Evolutionary conservation across 2,329 filamentous ascomycete genomes (phyloP).

Genomic region (Alternaria arborescens): DNA sequence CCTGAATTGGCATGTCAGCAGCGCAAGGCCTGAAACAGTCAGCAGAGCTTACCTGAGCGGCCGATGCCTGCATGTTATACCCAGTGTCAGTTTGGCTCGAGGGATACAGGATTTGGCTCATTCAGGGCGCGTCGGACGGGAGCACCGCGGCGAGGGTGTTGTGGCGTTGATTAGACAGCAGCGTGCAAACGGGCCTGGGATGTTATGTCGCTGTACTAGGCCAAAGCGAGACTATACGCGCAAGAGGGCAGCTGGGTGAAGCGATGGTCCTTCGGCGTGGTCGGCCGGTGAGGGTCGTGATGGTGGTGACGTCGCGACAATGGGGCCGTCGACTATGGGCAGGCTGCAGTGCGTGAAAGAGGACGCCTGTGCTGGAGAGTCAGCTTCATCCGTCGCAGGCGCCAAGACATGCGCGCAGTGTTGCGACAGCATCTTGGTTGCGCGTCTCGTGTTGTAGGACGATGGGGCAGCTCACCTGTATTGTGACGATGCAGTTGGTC

Average conservation of each 20-base stretch:
- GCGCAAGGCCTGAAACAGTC: slow-evolving; percentile 19
- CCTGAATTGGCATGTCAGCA: slow-evolving; percentile 44
- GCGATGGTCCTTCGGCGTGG: neutral
- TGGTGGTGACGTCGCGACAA: slow-evolving; percentile 22
- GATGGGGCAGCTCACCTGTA: slow-evolving; percentile 30
- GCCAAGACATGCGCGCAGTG: slow-evolving; percentile 19
- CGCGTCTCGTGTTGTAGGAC: slow-evolving; percentile 12
- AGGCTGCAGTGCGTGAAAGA: slow-evolving; percentile 15
- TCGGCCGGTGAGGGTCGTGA: neutral
- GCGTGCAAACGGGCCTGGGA: slow-evolving; percentile 4
- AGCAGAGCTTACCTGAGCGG: slow-evolving; percentile 64
- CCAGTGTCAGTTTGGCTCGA: slow-evolving; percentile 43
- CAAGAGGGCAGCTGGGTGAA: neutral
- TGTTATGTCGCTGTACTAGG: neutral
- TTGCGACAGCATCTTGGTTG: slow-evolving; percentile 19
- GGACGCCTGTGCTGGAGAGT: slow-evolving; percentile 14
- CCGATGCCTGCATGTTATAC: slow-evolving; percentile 50
- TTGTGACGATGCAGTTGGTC: slow-evolving; percentile 28
- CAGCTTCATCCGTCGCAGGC: slow-evolving; percentile 15
- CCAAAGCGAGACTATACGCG: neutral
- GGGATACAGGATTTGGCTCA: slow-evolving; percentile 44
- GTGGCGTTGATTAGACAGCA: slow-evolving; percentile 21
- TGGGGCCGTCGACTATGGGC: slow-evolving; percentile 6
- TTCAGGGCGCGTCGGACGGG: slow-evolving; percentile 20
- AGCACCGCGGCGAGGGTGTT: slow-evolving; percentile 3